phyloP scores from a whole-genome alignment of 1,139 yeast species.

The Pichia sp. region DNA sequence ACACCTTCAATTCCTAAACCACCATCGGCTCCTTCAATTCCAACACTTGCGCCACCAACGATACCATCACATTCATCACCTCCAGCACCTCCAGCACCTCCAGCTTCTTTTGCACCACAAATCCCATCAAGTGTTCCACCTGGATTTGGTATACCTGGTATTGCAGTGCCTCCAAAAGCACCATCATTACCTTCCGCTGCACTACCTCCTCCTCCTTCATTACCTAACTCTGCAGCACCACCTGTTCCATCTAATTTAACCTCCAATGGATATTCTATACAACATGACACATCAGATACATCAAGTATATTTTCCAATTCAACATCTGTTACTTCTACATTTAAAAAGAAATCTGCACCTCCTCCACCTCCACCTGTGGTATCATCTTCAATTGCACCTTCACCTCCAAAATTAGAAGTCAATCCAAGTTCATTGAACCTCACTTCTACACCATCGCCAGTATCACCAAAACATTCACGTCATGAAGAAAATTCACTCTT shows the following conservation, averaged over 20 bases:
- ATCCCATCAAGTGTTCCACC: not conserved
- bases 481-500: slow-evolving; percentile 21
- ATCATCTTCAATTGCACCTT: slow-evolving; percentile 15
- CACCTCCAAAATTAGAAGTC: slow-evolving; percentile 16
- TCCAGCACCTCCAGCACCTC: slow-evolving; percentile 13
- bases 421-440: slow-evolving; percentile 5
- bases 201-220: slow-evolving; percentile 2
- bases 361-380: slow-evolving; percentile 18
- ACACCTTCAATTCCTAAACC: slow-evolving; percentile 1
- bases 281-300: slow-evolving; percentile 8
- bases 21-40: not conserved
- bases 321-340: slow-evolving; percentile 7
- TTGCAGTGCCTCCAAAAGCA: slow-evolving; percentile 6
- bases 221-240: slow-evolving; percentile 6
- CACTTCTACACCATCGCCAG: slow-evolving; percentile 1
- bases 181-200: slow-evolving; percentile 7
- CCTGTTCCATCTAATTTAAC: slow-evolving; percentile 10
- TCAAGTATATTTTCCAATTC: slow-evolving; percentile 14
- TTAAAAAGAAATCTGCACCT: slow-evolving; percentile 16
- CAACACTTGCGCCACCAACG: slow-evolving; percentile 6
- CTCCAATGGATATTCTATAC: not conserved
- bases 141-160: slow-evolving; percentile 12
- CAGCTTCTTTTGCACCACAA: slow-evolving; percentile 6
- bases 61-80: slow-evolving; percentile 21
- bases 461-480: slow-evolving; percentile 1